phyloP scores from a whole-genome alignment of 441 rosid species.

The Theobroma grandiflorum region DNA sequence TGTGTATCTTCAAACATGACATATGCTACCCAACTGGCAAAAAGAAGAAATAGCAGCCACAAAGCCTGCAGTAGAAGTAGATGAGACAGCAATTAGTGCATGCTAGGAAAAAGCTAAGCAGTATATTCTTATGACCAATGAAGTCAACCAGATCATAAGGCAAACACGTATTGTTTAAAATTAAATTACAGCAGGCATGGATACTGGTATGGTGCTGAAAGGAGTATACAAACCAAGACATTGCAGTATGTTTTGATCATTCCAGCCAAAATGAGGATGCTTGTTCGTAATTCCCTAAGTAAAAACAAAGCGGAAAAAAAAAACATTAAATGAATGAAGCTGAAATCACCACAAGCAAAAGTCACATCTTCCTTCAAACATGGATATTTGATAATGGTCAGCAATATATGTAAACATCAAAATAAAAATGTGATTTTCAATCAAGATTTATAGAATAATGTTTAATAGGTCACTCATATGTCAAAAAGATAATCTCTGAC shows the following conservation, averaged over 20 bases:
- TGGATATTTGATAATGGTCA: background rate
- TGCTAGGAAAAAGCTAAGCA: slow-evolving; percentile 7
- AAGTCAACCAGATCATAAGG: slow-evolving; percentile 11
- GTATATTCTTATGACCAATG: background rate
- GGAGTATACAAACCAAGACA: slow-evolving; percentile 74
- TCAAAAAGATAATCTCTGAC: background rate
- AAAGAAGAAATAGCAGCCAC: slow-evolving; percentile 84
- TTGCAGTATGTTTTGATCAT: slow-evolving; percentile 89
- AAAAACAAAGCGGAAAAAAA: slow-evolving; percentile 26
- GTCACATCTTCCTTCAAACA: slow-evolving; percentile 12
- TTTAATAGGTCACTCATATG: background rate
- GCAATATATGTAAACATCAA: background rate
- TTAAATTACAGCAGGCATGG: background rate
- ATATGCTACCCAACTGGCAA: slow-evolving; percentile 95
- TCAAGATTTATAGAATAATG: slow-evolving; percentile 11
- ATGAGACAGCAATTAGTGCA: slow-evolving; percentile 33
- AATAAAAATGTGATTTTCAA: slow-evolving; percentile 3
- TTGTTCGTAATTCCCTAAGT: slow-evolving; percentile 76
- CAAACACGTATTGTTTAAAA: slow-evolving; percentile 11
- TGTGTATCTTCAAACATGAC: slow-evolving; percentile 96
- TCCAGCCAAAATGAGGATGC: slow-evolving; percentile 79
- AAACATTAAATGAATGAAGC: slow-evolving; percentile 25
- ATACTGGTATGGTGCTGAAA: slow-evolving; percentile 16
- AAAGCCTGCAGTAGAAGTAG: slow-evolving; percentile 72
- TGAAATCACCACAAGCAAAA: slow-evolving; percentile 21